These are phyloP conservation scores for Petunia hybrid DNA, from an alignment of 305 asterid genomes.

Conservation along the genomic window DNA sequence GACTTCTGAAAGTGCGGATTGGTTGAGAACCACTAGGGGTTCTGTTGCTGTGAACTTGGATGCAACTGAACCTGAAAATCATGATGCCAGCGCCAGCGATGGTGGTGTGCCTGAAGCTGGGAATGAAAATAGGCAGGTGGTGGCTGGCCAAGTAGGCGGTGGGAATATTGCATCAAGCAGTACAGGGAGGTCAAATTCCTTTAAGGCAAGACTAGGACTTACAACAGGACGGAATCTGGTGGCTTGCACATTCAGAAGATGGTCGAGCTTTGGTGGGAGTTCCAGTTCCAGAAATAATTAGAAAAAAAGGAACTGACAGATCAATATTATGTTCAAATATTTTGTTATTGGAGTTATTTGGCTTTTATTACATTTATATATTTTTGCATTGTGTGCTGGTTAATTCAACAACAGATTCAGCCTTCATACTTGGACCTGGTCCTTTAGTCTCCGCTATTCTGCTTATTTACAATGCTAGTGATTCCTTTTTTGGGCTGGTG, in stretches of 20 bases:
- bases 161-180: conserved; percentile 44
- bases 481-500: conserved; percentile 26
- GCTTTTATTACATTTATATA: conserved; percentile 35
- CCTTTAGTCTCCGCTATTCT: neutral
- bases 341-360: conserved; percentile 30
- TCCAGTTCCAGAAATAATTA: conserved; percentile 50
- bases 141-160: conserved; percentile 41
- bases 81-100: conserved; percentile 57
- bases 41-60: conserved; percentile 71
- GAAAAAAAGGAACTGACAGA: conserved; percentile 29
- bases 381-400: conserved; percentile 39
- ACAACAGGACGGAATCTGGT: conserved; percentile 58
- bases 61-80: conserved; percentile 55
- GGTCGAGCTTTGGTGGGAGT: conserved; percentile 68
- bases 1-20: conserved; percentile 70
- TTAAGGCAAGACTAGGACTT: conserved; percentile 64
- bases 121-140: conserved; percentile 42
- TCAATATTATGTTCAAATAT: conserved; percentile 21
- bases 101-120: conserved; percentile 55
- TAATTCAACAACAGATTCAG: conserved; percentile 34
- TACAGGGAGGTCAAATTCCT: conserved; percentile 59
- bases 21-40: conserved; percentile 69
- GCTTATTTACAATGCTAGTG: conserved; percentile 17
- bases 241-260: conserved; percentile 67
- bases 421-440: conserved; percentile 29